Evolutionary conservation across 352 stramenopile species (phyloP), one percentile per base, ranked within the genome.

Genomic region (Globisporangium rhizosaccharum): DNA sequence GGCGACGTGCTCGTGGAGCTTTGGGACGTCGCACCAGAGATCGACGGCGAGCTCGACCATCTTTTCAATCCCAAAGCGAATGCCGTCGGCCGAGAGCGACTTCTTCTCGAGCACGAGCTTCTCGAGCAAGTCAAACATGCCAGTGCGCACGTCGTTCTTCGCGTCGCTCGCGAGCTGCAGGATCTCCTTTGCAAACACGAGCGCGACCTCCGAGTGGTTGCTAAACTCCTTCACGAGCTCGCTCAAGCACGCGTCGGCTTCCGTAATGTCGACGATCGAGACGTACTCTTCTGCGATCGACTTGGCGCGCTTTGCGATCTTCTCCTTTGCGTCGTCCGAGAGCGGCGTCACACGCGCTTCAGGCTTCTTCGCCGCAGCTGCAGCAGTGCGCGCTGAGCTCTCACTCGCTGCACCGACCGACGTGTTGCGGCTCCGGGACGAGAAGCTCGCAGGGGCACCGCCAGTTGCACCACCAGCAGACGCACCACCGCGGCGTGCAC

Each of bases 1-100:
- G n/a, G 78, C 76, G 30, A 92, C 67, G 62, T 92, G 75, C 45
- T 92, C 79, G 56, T 87, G 78, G 6, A 90, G 71, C 71, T 90
- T 94, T 2, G 85, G 85, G 14, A 94, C 85, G 56, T 94, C 85
- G 52, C 82, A 94, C 79, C 75, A 87, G 23, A 92, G 52, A 59
- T 91, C 77, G n/a, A 72, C 75, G 9, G 70, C 79, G 3, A 87
- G 30, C 54, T 79, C 75, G 33, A 91, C 62, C 50, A 71, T 77
- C 57, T 88, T 81, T 48, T 81, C 73, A 44, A 92, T 74, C 20
- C 68, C 78, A 37, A 75, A 78, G 37, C 72, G 75, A 20, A 94
- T 73, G 15, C 71, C 76, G 4, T 80, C 75, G 59, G 76, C 81
- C 20, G 74, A 71, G 3, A 94, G 51, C 20, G 65, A 77, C 37